Conservation (phyloP, 805 yeast species). For the Candida gorgasii region DNA sequence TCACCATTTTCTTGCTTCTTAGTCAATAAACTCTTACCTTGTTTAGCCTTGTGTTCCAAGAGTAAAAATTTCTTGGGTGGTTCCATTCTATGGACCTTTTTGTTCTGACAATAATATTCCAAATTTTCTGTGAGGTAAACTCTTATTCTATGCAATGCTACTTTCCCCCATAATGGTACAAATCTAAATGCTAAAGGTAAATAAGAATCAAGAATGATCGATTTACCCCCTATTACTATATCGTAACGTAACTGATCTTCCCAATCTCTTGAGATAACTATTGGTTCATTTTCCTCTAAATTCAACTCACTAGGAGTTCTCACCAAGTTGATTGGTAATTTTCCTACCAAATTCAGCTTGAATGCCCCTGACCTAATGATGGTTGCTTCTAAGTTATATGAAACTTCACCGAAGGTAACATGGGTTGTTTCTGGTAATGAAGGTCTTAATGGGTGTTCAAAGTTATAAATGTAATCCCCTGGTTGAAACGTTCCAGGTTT, state of each 20-base stretch:
- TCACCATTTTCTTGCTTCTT: conserved; percentile 32
- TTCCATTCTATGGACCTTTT: conserved; percentile 89
- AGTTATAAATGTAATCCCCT: conserved; percentile 90
- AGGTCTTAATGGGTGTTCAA: conserved; percentile 84
- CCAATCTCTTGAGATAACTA: conserved; percentile 89
- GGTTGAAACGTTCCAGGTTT: conserved; percentile 55
- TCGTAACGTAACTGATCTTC: conserved; percentile 89
- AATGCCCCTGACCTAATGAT: conserved; percentile 84
- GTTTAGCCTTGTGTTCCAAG: conserved; percentile 73
- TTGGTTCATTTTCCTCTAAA: conserved; percentile 90
- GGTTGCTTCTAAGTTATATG: conserved; percentile 66
- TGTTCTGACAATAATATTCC: conserved; percentile 85
- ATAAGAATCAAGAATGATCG: conserved; percentile 78
- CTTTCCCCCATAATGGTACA: conserved; percentile 79
- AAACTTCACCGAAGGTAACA: conserved; percentile 80
- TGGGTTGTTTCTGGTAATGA: conserved; percentile 77
- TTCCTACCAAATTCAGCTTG: conserved; percentile 70
- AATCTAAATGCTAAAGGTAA: conserved; percentile 83
- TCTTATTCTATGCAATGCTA: conserved; percentile 81
- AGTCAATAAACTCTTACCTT: conserved; percentile 49
- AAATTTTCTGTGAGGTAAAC: conserved; percentile 84
- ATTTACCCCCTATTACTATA: conserved; percentile 86
- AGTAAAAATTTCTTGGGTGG: conserved; percentile 80
- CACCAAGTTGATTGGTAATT: conserved; percentile 62
- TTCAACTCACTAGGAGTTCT: conserved; percentile 77